These are phyloP conservation scores for Davidsoniella australis DNA, from an alignment of 2,329 filamentous ascomycete species.

Conservation along the genomic window DNA sequence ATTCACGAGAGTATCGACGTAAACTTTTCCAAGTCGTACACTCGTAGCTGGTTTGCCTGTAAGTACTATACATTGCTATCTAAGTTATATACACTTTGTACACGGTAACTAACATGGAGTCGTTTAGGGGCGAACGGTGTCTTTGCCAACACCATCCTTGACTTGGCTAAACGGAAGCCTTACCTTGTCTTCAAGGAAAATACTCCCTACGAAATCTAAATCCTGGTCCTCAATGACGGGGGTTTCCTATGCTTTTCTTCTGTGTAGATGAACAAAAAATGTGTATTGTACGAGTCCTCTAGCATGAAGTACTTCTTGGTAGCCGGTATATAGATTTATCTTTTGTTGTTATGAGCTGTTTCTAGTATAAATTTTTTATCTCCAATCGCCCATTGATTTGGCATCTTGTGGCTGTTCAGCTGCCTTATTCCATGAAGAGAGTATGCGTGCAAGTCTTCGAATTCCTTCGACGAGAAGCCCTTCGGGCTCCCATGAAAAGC, in stretches of 20 bases:
- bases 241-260: not conserved
- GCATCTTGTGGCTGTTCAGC: conserved; percentile 10
- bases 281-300: not conserved
- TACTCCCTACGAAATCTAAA: conserved; percentile 38
- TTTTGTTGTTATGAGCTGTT: not conserved
- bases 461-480: conserved; percentile 50
- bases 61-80: conserved; percentile 15
- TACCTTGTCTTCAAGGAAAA: conserved; percentile 60
- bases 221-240: not conserved
- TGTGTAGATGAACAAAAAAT: not conserved
- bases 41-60: conserved; percentile 87
- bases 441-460: conserved; percentile 37
- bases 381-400: conserved; percentile 8
- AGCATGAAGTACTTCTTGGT: not conserved
- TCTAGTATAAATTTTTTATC: not conserved
- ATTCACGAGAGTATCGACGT: conserved; percentile 90
- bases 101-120: not conserved
- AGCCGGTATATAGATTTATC: not conserved
- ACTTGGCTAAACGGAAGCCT: conserved; percentile 76
- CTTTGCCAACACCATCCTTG: conserved; percentile 80
- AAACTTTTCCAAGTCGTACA: conserved; percentile 47
- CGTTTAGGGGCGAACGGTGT: conserved; percentile 71
- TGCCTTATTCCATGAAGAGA: conserved; percentile 18
- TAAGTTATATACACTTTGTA: conserved; percentile 3
- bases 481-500: conserved; percentile 57